These are phyloP conservation scores for Dictyostelium capitatum DNA, from an alignment of 78 protist genomes.

Conservation along the genomic window DNA sequence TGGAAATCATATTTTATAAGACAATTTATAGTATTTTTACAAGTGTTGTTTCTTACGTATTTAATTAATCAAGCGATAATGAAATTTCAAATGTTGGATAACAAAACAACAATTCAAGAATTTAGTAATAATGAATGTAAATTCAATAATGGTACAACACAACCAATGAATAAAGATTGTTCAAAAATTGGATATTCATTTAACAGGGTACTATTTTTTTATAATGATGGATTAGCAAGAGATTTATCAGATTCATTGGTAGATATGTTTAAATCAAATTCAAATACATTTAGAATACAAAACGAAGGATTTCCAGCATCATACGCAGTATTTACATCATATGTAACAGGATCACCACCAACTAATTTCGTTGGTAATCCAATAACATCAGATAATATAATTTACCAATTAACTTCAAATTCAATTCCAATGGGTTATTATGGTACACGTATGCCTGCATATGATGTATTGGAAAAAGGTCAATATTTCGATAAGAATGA, in stretches of 20 bases:
- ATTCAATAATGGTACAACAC: background rate
- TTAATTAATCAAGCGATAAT: conserved; percentile 35
- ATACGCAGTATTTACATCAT: conserved; percentile 53
- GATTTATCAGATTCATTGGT: conserved; percentile 46
- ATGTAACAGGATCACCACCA: conserved; percentile 64
- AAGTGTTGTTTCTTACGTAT: conserved; percentile 3
- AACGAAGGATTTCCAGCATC: conserved; percentile 77
- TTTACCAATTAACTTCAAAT: conserved; percentile 27
- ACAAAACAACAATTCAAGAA: conserved; percentile 38
- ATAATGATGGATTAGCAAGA: conserved; percentile 76
- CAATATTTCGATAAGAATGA: conserved; percentile 14
- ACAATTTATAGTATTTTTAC: conserved; percentile 31
- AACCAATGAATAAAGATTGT: background rate
- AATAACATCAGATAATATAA: conserved; percentile 28
- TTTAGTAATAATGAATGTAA: conserved; percentile 35
- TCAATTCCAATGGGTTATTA: background rate
- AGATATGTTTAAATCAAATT: background rate
- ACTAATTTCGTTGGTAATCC: conserved; percentile 74
- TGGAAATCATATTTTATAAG: conserved; percentile 18
- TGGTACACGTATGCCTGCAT: conserved; percentile 78
- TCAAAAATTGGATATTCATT: background rate
- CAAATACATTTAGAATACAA: conserved; percentile 59
- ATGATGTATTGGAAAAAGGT: conserved; percentile 53
- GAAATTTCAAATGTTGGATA: conserved; percentile 75
- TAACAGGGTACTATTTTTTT: conserved; percentile 32